Conservation (phyloP, 2,329 filamentous ascomycete species). For the Cytospora mali region DNA sequence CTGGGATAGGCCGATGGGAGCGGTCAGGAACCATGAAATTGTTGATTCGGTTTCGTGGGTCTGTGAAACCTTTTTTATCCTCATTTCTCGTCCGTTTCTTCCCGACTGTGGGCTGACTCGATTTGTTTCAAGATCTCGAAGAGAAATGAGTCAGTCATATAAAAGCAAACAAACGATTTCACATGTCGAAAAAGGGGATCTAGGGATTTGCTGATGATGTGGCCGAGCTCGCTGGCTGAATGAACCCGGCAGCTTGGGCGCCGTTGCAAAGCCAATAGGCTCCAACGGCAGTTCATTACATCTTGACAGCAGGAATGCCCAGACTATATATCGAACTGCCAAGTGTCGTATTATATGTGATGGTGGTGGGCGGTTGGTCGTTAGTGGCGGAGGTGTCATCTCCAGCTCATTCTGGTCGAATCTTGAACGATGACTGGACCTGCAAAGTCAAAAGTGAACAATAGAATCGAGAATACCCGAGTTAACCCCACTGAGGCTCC, state of each 20-base stretch:
- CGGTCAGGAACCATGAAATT: not conserved
- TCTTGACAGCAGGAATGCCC: too few relatives aligned
- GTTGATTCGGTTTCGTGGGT: not conserved
- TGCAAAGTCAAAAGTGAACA: not conserved
- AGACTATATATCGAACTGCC: not conserved
- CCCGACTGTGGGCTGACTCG: constrained; percentile 13
- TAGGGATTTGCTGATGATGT: too few relatives aligned
- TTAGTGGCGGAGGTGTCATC: not conserved
- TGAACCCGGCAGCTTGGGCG: not conserved
- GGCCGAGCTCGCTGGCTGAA: too few relatives aligned
- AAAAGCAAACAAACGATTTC: too few relatives aligned
- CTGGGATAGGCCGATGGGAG: not conserved
- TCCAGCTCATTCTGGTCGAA: not conserved
- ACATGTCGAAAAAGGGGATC: too few relatives aligned
- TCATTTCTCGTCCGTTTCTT: constrained; percentile 3
- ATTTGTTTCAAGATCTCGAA: not conserved
- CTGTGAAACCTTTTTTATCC: not conserved
- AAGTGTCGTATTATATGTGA: not conserved
- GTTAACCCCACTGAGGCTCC: not conserved
- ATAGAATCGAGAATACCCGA: not conserved
- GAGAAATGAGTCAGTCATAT: not conserved
- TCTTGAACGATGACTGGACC: not conserved
- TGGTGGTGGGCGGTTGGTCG: not conserved
- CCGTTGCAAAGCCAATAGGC: not conserved
- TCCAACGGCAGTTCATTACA: not conserved